These are phyloP conservation scores for Trichoderma sp. DNA, from an alignment of 2,329 filamentous ascomycete species.

Conservation along the genomic window DNA sequence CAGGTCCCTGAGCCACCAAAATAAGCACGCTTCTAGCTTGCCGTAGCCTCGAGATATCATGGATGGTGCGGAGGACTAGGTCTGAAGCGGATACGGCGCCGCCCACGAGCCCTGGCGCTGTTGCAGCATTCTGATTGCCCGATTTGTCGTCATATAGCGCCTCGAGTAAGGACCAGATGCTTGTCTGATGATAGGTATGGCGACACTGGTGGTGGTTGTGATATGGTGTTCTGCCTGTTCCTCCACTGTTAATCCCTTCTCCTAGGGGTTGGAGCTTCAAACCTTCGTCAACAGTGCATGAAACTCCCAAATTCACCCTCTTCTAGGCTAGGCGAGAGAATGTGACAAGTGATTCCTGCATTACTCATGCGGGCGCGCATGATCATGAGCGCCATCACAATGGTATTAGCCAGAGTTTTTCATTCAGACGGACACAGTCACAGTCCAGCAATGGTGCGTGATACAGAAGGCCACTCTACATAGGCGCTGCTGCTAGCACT, in stretches of 20 bases:
- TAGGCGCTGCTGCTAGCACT: not conserved
- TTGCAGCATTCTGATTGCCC: not conserved
- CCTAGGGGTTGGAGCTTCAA: not conserved
- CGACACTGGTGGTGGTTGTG: not conserved
- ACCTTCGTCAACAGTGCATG: not conserved
- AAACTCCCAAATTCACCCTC: not conserved
- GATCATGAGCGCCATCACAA: not conserved
- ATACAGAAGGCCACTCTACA: not conserved
- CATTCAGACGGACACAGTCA: not conserved
- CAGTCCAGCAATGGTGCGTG: not conserved
- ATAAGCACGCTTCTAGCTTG: conserved; percentile 14
- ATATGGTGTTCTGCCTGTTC: not conserved
- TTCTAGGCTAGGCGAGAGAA: not conserved
- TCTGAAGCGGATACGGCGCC: conserved; percentile 5
- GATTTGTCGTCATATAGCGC: not conserved
- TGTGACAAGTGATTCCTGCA: not conserved
- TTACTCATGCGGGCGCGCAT: not conserved
- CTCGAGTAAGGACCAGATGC: not conserved
- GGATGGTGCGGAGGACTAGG: conserved; percentile 14
- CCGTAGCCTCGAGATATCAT: not conserved
- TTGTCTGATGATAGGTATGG: not conserved
- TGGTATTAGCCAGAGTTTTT: not conserved
- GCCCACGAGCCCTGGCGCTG: not conserved
- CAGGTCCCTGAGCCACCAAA: conserved; percentile 12
- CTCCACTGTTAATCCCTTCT: not conserved